phyloP scores from a whole-genome alignment of 306 rosid genomes.

The Citrullus colocynthis region DNA sequence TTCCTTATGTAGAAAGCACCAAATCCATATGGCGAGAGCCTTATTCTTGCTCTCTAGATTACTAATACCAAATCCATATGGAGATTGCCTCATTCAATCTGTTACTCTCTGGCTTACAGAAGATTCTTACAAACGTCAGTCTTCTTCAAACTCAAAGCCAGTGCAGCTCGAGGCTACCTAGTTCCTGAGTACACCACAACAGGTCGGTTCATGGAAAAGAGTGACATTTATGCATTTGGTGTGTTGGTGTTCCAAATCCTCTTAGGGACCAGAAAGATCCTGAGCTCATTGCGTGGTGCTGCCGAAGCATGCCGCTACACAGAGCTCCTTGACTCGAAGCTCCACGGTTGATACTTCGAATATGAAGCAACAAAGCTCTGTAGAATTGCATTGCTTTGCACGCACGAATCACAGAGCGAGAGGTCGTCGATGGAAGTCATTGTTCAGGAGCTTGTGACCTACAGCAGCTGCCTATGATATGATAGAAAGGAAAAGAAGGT shows the following conservation, averaged over 20 bases:
- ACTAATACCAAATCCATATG: too few relatives aligned
- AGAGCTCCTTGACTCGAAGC: slow-evolving; percentile 57
- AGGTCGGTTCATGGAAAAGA: slow-evolving; percentile 70
- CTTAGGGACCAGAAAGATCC: slow-evolving; percentile 51
- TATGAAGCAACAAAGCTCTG: slow-evolving; percentile 72
- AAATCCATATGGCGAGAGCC: too few relatives aligned
- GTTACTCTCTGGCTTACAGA: slow-evolving; percentile 64
- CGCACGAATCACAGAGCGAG: slow-evolving; percentile 62
- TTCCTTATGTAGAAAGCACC: too few relatives aligned
- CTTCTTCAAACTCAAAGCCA: slow-evolving; percentile 72
- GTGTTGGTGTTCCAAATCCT: slow-evolving; percentile 69
- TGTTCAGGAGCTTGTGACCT: slow-evolving; percentile 65
- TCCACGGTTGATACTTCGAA: slow-evolving; percentile 61
- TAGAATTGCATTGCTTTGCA: slow-evolving; percentile 65
- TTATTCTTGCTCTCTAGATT: too few relatives aligned
- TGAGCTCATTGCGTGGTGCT: slow-evolving; percentile 38
- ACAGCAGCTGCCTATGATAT: slow-evolving; percentile 48
- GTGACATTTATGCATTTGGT: slow-evolving; percentile 87
- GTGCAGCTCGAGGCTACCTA: slow-evolving; percentile 86
- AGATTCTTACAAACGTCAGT: slow-evolving; percentile 84
- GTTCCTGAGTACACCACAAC: slow-evolving; percentile 92
- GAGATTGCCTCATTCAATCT: slow-evolving; percentile 29
- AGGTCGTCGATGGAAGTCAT: slow-evolving; percentile 83
- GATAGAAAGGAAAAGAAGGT: neutral
- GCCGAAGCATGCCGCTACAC: slow-evolving; percentile 38